These are phyloP conservation scores for Penicillium sp. DNA, from an alignment of 2,329 filamentous ascomycete genomes.

Conservation along the genomic window DNA sequence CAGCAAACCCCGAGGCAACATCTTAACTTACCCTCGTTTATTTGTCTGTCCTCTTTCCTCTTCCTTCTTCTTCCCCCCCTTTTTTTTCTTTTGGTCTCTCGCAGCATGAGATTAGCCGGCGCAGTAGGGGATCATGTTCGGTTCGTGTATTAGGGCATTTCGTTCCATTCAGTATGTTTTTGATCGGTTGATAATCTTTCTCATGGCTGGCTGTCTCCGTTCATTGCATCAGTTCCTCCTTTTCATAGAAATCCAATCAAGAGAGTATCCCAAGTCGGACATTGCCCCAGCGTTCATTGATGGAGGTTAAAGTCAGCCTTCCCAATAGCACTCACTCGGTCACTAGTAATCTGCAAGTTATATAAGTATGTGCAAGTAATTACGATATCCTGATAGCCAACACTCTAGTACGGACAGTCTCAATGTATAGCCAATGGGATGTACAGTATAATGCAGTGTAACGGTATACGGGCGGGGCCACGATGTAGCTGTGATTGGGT, in stretches of 20 bases:
- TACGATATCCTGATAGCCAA: neutral
- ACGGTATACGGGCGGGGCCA: neutral
- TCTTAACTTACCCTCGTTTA: conserved; percentile 19
- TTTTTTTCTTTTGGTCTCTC: conserved; percentile 8
- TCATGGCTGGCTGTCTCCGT: conserved; percentile 6
- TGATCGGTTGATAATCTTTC: neutral
- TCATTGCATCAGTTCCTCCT: conserved; percentile 8
- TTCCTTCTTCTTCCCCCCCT: conserved; percentile 3
- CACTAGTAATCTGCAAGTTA: no score
- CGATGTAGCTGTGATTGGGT: conserved; percentile 12
- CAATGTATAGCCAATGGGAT: no score
- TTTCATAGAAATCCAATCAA: conserved; percentile 3
- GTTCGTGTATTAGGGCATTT: conserved; percentile 2
- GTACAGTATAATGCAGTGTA: neutral
- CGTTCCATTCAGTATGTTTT: conserved; percentile 1
- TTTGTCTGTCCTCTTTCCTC: neutral
- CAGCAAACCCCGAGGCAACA: conserved; percentile 28
- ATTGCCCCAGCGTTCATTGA: no score
- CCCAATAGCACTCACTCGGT: no score
- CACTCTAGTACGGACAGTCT: neutral
- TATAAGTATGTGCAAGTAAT: neutral
- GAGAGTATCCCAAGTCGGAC: neutral
- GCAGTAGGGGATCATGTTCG: conserved; percentile 9
- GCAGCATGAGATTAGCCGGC: conserved; percentile 26
- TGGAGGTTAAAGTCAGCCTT: no score